Evolutionary conservation across 345 rosid genomes (phyloP), one percentile per base, ranked within the genome.

Genomic region (Toxicodendron radicans): DNA sequence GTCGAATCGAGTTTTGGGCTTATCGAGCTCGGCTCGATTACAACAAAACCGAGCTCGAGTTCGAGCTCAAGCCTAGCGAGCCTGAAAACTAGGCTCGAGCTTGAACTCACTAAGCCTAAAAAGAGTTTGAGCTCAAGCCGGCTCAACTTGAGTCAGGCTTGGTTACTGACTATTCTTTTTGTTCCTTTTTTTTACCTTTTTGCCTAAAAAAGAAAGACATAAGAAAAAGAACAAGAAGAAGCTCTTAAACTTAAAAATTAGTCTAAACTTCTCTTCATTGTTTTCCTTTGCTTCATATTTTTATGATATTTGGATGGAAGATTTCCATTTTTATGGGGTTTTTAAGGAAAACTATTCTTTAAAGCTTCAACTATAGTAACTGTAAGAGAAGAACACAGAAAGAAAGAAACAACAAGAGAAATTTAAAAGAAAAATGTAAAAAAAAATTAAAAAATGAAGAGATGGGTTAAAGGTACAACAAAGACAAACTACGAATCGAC

Each of bases 391-490:
- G 54, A 65, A 81, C 76, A 72, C 17, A 38, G 57, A 35, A 3
- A 2, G 41, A 4, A 35, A 35, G 41, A 52, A 66, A 59, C 2
- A 24, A 32, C 14, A 30, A 20, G 27, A 59, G 53, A 27, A 43
- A 38, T 58, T 43, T 1, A 58, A 24, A 30, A 20, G 45, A 21
- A 10, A 21, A 12, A n/a, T n/a, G 7, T 18, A 53, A 41, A 60
- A 35, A 23, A 17, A 10, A 59, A 16, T 53, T 68, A 27, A 11
- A 16, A 5, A 53, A 33, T 23, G 57, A 71, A 59, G 56, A 76
- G 58, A 70, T 62, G 75, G 74, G 64, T 53, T 66, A 76, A 73
- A 81, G 69, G 75, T 78, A 81, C 87, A 83, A 69, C 81, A 48
- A 78, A n/a, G n/a, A n/a, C n/a, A n/a, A n/a, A n/a, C n/a, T n/a